Evolutionary conservation across 2,329 filamentous ascomycete genomes (phyloP).

Genomic region (Myotisia sp.): DNA sequence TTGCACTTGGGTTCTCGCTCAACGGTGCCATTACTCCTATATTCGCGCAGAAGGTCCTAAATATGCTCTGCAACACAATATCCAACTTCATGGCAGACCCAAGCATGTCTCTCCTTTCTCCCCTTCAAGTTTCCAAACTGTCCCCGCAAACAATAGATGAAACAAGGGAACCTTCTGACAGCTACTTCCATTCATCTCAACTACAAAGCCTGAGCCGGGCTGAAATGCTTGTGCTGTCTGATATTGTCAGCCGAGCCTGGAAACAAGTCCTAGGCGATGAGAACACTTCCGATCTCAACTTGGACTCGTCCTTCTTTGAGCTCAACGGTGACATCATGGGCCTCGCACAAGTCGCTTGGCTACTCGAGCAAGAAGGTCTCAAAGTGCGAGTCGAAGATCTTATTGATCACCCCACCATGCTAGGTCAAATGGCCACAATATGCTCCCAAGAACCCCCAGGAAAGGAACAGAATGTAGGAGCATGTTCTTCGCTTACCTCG

Average conservation of each 20-base stretch:
- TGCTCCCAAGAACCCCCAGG: constrained; percentile 8
- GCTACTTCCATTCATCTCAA: constrained; percentile 23
- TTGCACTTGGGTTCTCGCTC: constrained; percentile 26
- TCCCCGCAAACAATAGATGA: constrained; percentile 20
- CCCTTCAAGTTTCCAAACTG: constrained; percentile 20
- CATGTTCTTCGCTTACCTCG: constrained; percentile 5
- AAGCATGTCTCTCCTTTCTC: constrained; percentile 20
- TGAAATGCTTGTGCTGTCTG: constrained; percentile 27
- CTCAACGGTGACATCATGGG: constrained; percentile 30
- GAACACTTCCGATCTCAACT: constrained; percentile 17
- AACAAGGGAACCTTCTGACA: constrained; percentile 14
- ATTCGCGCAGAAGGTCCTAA: constrained; percentile 24
- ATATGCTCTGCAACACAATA: constrained; percentile 28
- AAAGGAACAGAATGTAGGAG: constrained; percentile 2
- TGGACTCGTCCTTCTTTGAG: constrained; percentile 30
- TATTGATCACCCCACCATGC: constrained; percentile 28
- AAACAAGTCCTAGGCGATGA: constrained; percentile 24
- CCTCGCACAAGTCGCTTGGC: constrained; percentile 28
- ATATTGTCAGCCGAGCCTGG: constrained; percentile 28
- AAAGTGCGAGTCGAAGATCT: constrained; percentile 28
- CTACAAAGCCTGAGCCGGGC: constrained; percentile 25
- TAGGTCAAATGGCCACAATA: constrained; percentile 26
- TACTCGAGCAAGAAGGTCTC: constrained; percentile 28
- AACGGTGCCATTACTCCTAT: constrained; percentile 22
- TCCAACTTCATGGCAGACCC: constrained; percentile 25